These are phyloP conservation scores for Paecilomyces dactylethromorphus DNA, from an alignment of 2,329 filamentous ascomycete species.

Conservation along the genomic window DNA sequence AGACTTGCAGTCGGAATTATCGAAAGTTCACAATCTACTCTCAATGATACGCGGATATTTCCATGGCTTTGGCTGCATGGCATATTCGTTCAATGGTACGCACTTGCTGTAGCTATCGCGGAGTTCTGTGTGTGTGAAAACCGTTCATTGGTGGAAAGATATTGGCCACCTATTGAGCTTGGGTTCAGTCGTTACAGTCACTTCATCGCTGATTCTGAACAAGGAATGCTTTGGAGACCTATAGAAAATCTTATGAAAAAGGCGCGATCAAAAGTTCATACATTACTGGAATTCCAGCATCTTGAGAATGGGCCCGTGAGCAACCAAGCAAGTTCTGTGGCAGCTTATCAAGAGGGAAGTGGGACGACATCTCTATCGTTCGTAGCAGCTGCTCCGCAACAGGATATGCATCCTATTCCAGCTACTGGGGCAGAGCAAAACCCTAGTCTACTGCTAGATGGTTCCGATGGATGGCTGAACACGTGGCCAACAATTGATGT, in stretches of 20 bases:
- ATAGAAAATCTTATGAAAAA: background rate
- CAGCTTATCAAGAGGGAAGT: background rate
- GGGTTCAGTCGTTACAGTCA: background rate
- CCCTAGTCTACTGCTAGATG: background rate
- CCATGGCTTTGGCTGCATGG: background rate
- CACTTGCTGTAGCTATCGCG: background rate
- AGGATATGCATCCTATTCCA: background rate
- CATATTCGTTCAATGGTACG: background rate
- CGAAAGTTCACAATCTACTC: background rate
- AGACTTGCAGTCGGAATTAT: background rate
- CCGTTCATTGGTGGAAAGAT: background rate
- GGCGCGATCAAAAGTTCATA: background rate
- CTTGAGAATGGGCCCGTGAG: background rate
- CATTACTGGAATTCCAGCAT: background rate
- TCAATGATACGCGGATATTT: background rate
- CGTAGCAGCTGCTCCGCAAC: background rate
- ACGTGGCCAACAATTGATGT: background rate
- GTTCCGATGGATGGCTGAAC: background rate
- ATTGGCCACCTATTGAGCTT: background rate
- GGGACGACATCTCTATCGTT: too few relatives aligned
- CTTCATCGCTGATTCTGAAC: background rate
- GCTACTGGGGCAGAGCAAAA: background rate
- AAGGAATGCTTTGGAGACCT: background rate
- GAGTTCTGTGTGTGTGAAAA: background rate
- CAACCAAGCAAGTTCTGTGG: background rate